Conservation (phyloP, 768 basidiomycete species). For the Termitomyces sp. region DNA sequence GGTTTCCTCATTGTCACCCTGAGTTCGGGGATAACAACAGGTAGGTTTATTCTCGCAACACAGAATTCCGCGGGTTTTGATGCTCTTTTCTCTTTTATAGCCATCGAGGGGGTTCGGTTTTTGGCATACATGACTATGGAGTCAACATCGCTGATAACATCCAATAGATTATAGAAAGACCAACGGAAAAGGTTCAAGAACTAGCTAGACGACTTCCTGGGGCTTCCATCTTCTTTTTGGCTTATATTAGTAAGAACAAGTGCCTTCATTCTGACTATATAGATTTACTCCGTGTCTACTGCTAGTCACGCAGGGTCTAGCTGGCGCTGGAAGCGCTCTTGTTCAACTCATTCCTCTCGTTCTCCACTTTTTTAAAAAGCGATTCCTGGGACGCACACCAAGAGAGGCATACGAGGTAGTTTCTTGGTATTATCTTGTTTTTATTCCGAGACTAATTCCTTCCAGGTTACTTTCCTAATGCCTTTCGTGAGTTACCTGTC, state of each 20-base stretch:
- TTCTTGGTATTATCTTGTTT: not conserved
- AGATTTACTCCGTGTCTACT: not conserved
- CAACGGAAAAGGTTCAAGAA: constrained; percentile 34
- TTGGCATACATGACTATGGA: not conserved
- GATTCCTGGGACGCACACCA: constrained; percentile 64
- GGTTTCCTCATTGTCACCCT: not conserved
- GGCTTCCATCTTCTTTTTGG: constrained; percentile 58
- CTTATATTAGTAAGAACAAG: constrained; percentile 41
- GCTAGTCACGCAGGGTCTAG: constrained; percentile 44
- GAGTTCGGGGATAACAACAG: not conserved
- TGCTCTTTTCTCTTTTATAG: not conserved
- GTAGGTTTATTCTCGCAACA: not conserved
- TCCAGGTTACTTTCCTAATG: not conserved
- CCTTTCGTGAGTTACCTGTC: not conserved
- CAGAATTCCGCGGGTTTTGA: not conserved
- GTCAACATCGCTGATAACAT: not conserved
- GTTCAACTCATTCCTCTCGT: constrained; percentile 48
- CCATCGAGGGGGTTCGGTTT: not conserved
- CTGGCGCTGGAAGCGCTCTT: constrained; percentile 47
- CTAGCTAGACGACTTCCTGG: constrained; percentile 48
- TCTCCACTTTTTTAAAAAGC: constrained; percentile 56
- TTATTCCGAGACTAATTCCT: not conserved
- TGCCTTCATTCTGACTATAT: not conserved
- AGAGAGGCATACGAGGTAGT: constrained; percentile 43
- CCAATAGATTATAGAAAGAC: constrained; percentile 34